Evolutionary conservation across 768 basidiomycete species (phyloP).

Genomic region (Chalciporus sphaerocephalus): DNA sequence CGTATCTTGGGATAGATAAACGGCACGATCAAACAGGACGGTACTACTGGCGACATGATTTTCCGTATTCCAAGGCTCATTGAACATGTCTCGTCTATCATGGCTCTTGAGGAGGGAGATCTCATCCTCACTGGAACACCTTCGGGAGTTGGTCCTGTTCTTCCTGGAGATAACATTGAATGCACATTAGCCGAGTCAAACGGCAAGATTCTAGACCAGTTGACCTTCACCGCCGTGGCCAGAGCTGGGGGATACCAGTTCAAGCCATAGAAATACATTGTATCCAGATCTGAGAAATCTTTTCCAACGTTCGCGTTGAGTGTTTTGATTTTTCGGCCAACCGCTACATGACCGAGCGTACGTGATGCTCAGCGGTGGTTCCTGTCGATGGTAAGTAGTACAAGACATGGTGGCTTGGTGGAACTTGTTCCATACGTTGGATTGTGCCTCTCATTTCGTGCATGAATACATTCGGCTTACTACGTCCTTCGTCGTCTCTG

Average conservation of each 20-base stretch:
- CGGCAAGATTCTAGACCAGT: conserved; percentile 53
- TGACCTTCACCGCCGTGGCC: conserved; percentile 62
- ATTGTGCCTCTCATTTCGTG: no score
- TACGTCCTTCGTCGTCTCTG: no score
- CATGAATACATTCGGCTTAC: no score
- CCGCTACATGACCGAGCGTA: neutral
- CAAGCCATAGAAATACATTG: conserved; percentile 17
- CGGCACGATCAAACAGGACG: conserved; percentile 76
- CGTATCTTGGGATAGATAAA: conserved; percentile 57
- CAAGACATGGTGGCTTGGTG: no score
- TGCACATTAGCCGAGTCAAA: conserved; percentile 59
- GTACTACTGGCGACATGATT: conserved; percentile 85
- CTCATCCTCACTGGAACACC: conserved; percentile 92
- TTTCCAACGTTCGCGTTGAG: neutral
- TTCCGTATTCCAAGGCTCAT: conserved; percentile 86
- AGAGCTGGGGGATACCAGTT: conserved; percentile 71
- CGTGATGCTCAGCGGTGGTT: no score
- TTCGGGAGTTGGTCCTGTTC: conserved; percentile 78
- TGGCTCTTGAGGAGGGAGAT: conserved; percentile 97
- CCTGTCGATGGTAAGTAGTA: no score
- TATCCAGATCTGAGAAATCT: neutral
- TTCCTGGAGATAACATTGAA: conserved; percentile 72
- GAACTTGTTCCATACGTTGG: no score
- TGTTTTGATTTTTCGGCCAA: neutral
- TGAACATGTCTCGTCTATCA: conserved; percentile 90